Conservation (phyloP, 2,329 filamentous ascomycete genomes). For the Colletotrichum horii region DNA sequence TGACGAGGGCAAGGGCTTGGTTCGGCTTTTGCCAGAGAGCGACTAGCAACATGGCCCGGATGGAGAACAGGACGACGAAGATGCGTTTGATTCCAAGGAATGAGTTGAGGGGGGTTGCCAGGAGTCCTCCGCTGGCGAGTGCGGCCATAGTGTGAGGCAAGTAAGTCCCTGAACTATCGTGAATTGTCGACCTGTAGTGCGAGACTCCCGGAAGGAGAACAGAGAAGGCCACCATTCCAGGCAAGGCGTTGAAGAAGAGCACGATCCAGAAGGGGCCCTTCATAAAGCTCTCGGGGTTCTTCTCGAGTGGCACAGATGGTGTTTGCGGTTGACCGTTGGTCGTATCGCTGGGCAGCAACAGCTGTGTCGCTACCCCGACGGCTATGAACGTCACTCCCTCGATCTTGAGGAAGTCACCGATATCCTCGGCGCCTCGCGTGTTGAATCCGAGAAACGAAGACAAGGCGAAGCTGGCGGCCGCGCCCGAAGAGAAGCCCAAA, state of each 20-base stretch:
- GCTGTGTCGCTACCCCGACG: neutral
- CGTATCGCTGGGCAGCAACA: neutral
- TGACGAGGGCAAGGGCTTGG: neutral
- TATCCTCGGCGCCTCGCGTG: neutral
- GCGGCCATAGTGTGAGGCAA: neutral
- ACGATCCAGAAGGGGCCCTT: neutral
- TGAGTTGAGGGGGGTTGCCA: neutral
- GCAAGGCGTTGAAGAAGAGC: neutral
- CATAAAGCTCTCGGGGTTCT: neutral
- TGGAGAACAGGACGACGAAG: neutral
- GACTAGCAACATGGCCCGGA: neutral
- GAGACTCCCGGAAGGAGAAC: neutral
- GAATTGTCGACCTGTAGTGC: neutral
- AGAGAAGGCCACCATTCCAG: neutral
- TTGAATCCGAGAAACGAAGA: neutral
- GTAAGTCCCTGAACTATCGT: neutral
- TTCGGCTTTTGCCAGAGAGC: neutral
- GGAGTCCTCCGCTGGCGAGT: neutral
- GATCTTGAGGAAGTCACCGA: neutral
- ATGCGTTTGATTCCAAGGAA: neutral
- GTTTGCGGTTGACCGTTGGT: neutral
- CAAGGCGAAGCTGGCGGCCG: neutral
- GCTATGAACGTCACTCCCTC: neutral
- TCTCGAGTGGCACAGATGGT: neutral
- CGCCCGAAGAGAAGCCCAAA: neutral